Conservation (phyloP, 352 stramenopile species). For the Pythium grandisporangium region DNA sequence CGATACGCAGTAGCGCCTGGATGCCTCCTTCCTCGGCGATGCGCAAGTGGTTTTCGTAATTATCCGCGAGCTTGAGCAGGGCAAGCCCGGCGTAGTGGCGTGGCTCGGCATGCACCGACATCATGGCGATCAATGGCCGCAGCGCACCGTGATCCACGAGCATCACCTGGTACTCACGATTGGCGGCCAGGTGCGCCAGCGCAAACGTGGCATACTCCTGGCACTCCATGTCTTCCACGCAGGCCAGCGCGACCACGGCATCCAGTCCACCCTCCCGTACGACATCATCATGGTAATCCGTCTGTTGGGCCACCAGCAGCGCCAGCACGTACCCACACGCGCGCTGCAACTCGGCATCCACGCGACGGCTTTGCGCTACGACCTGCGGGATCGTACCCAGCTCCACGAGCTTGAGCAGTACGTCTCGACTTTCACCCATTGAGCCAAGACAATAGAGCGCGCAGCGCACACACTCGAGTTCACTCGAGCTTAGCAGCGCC, state of each 20-base stretch:
- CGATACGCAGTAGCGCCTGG: slow-evolving; percentile 90
- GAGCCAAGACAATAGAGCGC: slow-evolving; percentile 91
- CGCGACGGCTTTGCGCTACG: slow-evolving; percentile 58
- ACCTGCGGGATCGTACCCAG: slow-evolving; percentile 79
- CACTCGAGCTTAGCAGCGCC: slow-evolving; percentile 71
- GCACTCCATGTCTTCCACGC: slow-evolving; percentile 92
- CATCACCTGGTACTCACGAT: slow-evolving; percentile 90
- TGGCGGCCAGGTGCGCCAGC: slow-evolving; percentile 92
- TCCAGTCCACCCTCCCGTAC: slow-evolving; percentile 82
- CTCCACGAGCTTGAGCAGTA: slow-evolving; percentile 88
- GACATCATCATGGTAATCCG: slow-evolving; percentile 90
- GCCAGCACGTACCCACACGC: slow-evolving; percentile 92
- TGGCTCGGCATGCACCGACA: slow-evolving; percentile 90
- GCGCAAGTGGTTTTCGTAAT: slow-evolving; percentile 95
- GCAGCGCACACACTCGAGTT: slow-evolving; percentile 86
- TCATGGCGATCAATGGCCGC: slow-evolving; percentile 93
- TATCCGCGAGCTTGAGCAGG: slow-evolving; percentile 96
- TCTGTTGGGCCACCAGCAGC: slow-evolving; percentile 83
- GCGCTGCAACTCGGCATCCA: slow-evolving; percentile 90
- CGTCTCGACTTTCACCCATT: slow-evolving; percentile 88
- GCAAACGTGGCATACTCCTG: slow-evolving; percentile 95
- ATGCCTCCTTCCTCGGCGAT: slow-evolving; percentile 95
- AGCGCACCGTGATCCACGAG: slow-evolving; percentile 89
- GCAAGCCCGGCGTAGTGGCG: slow-evolving; percentile 94
- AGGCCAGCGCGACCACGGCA: slow-evolving; percentile 84